Evolutionary conservation across 2,329 filamentous ascomycete genomes (phyloP).

Genomic region (Diaporthe sp.): DNA sequence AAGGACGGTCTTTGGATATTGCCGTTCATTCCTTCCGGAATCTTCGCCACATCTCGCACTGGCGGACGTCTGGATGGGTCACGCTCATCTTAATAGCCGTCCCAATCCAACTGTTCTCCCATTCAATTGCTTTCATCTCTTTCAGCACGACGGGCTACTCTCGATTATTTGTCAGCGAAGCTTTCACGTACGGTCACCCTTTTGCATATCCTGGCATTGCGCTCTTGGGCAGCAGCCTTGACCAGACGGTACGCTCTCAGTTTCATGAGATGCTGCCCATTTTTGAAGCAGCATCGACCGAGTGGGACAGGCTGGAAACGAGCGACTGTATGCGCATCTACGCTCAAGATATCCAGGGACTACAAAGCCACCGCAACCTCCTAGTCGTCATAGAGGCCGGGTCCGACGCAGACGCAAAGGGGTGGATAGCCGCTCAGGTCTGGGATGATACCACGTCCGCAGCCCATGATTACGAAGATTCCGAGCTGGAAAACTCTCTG

Average conservation of each 20-base stretch:
- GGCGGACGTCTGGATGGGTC: neutral
- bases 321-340: neutral
- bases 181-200: neutral
- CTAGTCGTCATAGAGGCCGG: neutral
- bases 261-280: neutral
- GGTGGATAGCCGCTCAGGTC: too few species aligned
- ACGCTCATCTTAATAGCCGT: neutral
- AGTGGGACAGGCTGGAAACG: neutral
- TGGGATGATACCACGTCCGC: neutral
- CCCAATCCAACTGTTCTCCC: neutral
- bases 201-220: neutral
- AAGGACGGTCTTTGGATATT: neutral
- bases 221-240: too few species aligned
- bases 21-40: neutral
- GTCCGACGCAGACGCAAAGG: neutral
- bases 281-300: neutral
- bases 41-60: neutral
- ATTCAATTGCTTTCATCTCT: neutral
- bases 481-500: neutral
- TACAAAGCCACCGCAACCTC: neutral
- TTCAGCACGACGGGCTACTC: neutral
- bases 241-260: neutral
- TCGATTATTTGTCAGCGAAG: neutral
- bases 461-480: neutral
- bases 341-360: rapidly evolving